These are phyloP conservation scores for Colletotrichum truncatum DNA, from an alignment of 2,329 filamentous ascomycete genomes.

Conservation along the genomic window DNA sequence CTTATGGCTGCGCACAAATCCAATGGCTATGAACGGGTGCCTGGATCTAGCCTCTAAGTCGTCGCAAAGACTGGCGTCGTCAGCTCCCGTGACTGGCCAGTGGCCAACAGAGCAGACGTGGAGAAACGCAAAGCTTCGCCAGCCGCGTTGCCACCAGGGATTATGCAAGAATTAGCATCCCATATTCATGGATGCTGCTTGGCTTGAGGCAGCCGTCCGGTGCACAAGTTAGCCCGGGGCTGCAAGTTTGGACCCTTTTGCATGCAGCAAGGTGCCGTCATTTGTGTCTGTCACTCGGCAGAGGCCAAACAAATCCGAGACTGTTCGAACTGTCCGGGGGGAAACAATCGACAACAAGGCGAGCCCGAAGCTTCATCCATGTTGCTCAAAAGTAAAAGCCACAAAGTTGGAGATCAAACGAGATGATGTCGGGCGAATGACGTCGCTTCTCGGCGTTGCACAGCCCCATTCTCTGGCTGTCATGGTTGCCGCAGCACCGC, in stretches of 20 bases:
- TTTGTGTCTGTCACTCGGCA: constrained; percentile 22
- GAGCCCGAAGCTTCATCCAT: constrained; percentile 9
- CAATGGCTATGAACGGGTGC: constrained; percentile 21
- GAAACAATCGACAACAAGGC: background rate
- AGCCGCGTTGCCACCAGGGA: constrained; percentile 10
- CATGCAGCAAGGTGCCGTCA: background rate
- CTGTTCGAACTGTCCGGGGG: background rate
- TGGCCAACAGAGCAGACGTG: constrained; percentile 13
- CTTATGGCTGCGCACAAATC: background rate
- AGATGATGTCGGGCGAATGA: constrained; percentile 26
- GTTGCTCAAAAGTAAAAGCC: constrained; percentile 15
- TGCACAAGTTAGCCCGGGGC: background rate
- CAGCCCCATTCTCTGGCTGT: constrained; percentile 25
- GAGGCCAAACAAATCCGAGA: constrained; percentile 15
- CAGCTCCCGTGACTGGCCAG: constrained; percentile 18
- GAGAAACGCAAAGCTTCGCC: constrained; percentile 22
- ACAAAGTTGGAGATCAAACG: background rate
- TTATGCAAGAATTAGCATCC: background rate
- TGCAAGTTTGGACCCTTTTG: constrained; percentile 1
- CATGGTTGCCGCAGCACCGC: background rate
- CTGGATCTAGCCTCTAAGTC: constrained; percentile 26
- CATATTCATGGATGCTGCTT: constrained; percentile 17
- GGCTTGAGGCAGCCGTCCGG: constrained; percentile 11
- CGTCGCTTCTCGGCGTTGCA: constrained; percentile 23
- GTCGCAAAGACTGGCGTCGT: constrained; percentile 30